Evolutionary conservation across 2,329 filamentous ascomycete genomes (phyloP).

Genomic region (Plenodomus tracheiphilus): DNA sequence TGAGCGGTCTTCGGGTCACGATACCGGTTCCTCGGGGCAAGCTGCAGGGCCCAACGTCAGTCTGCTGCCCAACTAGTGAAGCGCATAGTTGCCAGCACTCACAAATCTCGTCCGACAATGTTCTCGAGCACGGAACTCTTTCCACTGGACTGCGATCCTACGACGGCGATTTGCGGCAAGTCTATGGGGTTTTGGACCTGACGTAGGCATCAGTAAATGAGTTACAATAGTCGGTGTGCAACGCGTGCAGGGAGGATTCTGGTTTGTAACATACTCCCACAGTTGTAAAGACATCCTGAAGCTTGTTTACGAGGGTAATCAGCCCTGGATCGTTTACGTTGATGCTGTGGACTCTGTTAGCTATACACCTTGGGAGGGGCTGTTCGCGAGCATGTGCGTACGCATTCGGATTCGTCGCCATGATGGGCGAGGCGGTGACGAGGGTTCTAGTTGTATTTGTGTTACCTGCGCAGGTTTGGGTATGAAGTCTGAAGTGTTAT

Average conservation of each 20-base stretch:
- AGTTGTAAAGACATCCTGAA: constrained; percentile 98
- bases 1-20: constrained; percentile 91
- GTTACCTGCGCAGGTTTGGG: neutral
- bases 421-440: constrained; percentile 30
- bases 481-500: constrained; percentile 11
- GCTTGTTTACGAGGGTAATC: constrained; percentile 91
- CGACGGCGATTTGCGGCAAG: constrained; percentile 95
- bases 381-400: constrained; percentile 29
- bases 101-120: constrained; percentile 99
- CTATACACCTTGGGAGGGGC: constrained; percentile 22
- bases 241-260: constrained; percentile 1
- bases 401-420: constrained; percentile 49
- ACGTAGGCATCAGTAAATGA: constrained; percentile 35
- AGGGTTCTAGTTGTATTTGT: constrained; percentile 6
- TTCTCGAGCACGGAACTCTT: constrained; percentile 99
- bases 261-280: constrained; percentile 69
- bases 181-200: constrained; percentile 99
- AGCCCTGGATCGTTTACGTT: constrained; percentile 72
- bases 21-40: constrained; percentile 97
- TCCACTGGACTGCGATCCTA: constrained; percentile 97
- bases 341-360: constrained; percentile 56
- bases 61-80: constrained; percentile 17
- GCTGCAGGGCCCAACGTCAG: constrained; percentile 55
- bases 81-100: constrained; percentile 49
- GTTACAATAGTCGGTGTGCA: constrained; percentile 9